phyloP scores from a whole-genome alignment of 441 rosid genomes.

The Melastoma candidum region DNA sequence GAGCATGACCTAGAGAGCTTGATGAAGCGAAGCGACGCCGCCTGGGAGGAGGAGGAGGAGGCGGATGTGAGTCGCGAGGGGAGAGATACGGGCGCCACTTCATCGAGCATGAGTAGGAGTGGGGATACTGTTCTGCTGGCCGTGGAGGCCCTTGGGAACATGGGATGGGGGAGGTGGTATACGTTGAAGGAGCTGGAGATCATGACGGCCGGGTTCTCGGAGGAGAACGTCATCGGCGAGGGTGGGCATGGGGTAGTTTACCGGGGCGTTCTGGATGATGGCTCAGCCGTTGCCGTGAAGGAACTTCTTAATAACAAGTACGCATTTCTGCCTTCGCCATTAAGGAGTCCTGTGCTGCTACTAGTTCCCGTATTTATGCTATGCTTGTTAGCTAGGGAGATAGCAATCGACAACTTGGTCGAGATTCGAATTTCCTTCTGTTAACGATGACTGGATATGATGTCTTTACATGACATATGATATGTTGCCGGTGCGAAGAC shows the following conservation, averaged over 20 bases:
- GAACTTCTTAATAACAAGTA: conserved; percentile 6
- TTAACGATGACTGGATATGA: no score
- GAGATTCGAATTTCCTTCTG: no score
- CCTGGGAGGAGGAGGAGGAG: no score
- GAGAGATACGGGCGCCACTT: no score
- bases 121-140: no score
- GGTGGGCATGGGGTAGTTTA: conserved; percentile 10
- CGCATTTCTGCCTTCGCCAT: background rate
- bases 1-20: no score
- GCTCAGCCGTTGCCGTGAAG: conserved; percentile 9
- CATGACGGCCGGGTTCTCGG: conserved; percentile 3
- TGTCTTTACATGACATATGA: no score
- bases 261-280: conserved; percentile 1
- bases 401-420: background rate
- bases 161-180: conserved; percentile 7
- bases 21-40: no score
- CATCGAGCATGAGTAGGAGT: no score
- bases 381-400: background rate
- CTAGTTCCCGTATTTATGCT: background rate
- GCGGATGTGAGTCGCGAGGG: no score
- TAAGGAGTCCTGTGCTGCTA: background rate
- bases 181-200: conserved; percentile 8
- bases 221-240: conserved; percentile 8
- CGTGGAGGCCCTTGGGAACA: background rate
- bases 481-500: no score